Evolutionary conservation across 305 asterid genomes (phyloP), one percentile per base, ranked within the genome.

Genomic region (Striga hermonthica): DNA sequence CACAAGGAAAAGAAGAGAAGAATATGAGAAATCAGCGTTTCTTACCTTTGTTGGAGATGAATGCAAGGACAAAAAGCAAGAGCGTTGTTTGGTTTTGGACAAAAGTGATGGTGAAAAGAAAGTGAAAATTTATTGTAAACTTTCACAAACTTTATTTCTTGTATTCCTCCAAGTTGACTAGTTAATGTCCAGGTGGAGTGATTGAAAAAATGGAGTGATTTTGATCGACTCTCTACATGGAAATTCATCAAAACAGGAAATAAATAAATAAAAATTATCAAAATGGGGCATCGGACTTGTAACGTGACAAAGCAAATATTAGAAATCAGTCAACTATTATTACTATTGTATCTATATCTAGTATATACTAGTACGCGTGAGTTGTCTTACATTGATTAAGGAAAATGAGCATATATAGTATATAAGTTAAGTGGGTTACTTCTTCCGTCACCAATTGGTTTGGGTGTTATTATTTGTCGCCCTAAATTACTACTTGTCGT

Each of bases 31-130:
- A 14, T 1, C 3, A 8, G 7, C 31, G 31, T 16, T 36, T 62
- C 36, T 67, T 64, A 81, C 83, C 82, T 67, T 76, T 62, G 22
- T 16, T 44, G 76, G 43, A 62, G 52, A 71, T 61, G 38, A 65
- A 64, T 50, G 57, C 59, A 54, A 64, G 9, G 72, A 37, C 41
- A 34, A 52, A 50, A 34, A 9, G 14, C 57, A 6, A 28, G 35
- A 16, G 37, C 31, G 31, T 22, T 22, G 31, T 22, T 22, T 22
- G 31, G 31, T 22, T 22, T 22, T 22, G 31, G 31, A 22, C 37
- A 22, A 22, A 52, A 15, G 31, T 22, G 37, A 65, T 14, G 66
- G 60, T n/a, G n/a, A 39, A 55, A 16, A 36, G 28, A 9, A 52
- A 45, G 16, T 41, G 71, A 65, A 58, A 22, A 62, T 48, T 28